Conservation (phyloP, 805 yeast genomes). For the Candida jianshihensis region DNA sequence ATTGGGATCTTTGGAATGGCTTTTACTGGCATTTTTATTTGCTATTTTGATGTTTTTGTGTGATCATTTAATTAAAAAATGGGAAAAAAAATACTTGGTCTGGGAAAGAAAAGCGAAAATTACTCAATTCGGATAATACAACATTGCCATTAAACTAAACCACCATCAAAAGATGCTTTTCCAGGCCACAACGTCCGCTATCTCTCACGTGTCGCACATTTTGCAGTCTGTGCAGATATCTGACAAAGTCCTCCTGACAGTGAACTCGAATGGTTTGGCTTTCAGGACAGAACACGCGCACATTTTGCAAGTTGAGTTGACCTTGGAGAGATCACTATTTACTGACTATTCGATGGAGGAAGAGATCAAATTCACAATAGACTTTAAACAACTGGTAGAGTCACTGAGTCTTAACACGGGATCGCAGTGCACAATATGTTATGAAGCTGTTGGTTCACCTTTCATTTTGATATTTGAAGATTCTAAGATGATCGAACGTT, state of each 20-base stretch:
- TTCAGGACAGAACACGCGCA: constrained; percentile 43
- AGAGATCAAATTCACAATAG: constrained; percentile 31
- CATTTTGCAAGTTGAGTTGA: constrained; percentile 28
- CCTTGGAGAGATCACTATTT: constrained; percentile 31
- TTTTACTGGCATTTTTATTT: constrained; percentile 42
- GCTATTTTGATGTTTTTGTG: no score
- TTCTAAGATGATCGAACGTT: constrained; percentile 43
- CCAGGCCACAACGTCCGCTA: constrained; percentile 39
- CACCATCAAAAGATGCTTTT: constrained; percentile 15
- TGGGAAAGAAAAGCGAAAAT: no score
- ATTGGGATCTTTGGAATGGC: constrained; percentile 51
- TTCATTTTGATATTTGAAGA: constrained; percentile 53
- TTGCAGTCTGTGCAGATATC: constrained; percentile 37
- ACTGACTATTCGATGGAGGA: constrained; percentile 17
- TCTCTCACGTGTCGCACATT: constrained; percentile 40
- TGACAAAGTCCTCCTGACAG: constrained; percentile 31
- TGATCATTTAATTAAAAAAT: no score
- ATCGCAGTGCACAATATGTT: constrained; percentile 44
- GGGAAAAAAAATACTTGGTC: no score
- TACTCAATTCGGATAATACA: background rate
- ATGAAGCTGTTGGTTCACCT: constrained; percentile 43
- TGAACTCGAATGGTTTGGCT: constrained; percentile 44
- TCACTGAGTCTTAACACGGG: constrained; percentile 35
- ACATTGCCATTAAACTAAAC: background rate
- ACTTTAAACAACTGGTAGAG: constrained; percentile 41